Evolutionary conservation across 164 flowering plant genomes (phyloP).

Genomic region (Vitis amurensis): DNA sequence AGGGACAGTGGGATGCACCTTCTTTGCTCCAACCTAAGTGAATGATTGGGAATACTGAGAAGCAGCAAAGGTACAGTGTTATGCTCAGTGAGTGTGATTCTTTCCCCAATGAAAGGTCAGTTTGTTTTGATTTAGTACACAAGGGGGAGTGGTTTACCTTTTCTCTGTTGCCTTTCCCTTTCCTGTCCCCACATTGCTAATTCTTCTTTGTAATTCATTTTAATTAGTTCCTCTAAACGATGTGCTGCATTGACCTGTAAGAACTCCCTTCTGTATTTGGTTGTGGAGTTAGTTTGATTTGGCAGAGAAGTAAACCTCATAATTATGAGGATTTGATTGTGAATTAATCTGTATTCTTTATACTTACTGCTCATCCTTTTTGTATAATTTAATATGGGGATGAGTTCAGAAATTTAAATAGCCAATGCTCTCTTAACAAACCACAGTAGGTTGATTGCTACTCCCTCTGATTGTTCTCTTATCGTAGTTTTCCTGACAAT

Average conservation of each 20-base stretch:
- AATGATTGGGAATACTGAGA: too few relatives aligned
- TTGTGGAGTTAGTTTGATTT: conserved; percentile 3
- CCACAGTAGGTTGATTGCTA: too few relatives aligned
- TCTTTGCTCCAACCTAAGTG: too few relatives aligned
- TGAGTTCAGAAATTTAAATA: background rate
- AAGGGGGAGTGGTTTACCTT: background rate
- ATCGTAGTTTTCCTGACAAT: too few relatives aligned
- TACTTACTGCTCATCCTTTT: background rate
- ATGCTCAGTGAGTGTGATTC: background rate
- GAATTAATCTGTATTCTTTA: conserved; percentile 8
- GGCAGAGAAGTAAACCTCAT: background rate
- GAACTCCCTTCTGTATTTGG: background rate
- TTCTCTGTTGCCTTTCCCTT: conserved; percentile 9
- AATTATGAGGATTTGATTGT: conserved; percentile 1
- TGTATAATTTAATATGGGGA: background rate
- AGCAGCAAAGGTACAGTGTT: too few relatives aligned
- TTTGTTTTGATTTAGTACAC: background rate
- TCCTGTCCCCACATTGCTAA: conserved; percentile 15
- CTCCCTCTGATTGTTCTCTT: too few relatives aligned
- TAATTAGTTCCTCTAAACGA: conserved; percentile 14
- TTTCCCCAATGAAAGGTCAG: background rate
- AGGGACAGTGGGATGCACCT: too few relatives aligned
- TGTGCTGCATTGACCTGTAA: conserved; percentile 18
- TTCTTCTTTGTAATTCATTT: conserved; percentile 32
- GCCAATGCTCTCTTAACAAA: too few relatives aligned